Evolutionary conservation across 2,329 filamentous ascomycete genomes (phyloP), one percentile per base, ranked within the genome.

Genomic region (Penicillium sp.): DNA sequence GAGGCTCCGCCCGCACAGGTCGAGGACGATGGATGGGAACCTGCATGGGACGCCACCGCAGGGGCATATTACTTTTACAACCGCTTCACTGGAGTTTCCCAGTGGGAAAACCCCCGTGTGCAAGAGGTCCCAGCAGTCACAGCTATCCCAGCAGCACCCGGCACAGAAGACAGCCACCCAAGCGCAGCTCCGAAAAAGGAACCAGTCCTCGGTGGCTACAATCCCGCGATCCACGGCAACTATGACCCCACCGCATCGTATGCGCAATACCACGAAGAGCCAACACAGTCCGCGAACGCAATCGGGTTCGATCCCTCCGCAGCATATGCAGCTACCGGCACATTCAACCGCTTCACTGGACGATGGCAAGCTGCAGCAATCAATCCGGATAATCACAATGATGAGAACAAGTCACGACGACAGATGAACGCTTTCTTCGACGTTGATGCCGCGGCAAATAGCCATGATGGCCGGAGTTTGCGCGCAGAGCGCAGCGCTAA

Each of bases 221-320:
- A 97, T 72, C 94, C 94, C 1, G 90, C 91, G 25, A 93, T 99
- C 45, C 94, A 99, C 73, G 94, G 94, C 66, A 89, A 93, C 78
- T 99, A 97, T 79, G 94, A 99, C 69, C 92, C 93, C 4, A 94
- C 88, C 59, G 93, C 94, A n/a, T 90, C 92, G 79, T 99, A 99
- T 73, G 93, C 94, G 12, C 83, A 90, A 70, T 78, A 81, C 45
- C 73, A 81, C 44, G 75, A 75, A 41, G 74, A 75, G 7, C 65
- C 68, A 48, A 72, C 73, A 12, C 67, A 72, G 10, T 55, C 62
- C 2, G 6, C 49, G 5, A 23, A 15, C 4, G 49, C 42, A 6
- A 8, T 71, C 15, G 63, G 66, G 6, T 57, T 65, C 56, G 79
- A 83, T 63, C 72, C 79, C 9, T 68, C 79, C 23, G 68, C 76